Evolutionary conservation across 2,329 filamentous ascomycete species (phyloP).

Genomic region (Lojkania enalia): DNA sequence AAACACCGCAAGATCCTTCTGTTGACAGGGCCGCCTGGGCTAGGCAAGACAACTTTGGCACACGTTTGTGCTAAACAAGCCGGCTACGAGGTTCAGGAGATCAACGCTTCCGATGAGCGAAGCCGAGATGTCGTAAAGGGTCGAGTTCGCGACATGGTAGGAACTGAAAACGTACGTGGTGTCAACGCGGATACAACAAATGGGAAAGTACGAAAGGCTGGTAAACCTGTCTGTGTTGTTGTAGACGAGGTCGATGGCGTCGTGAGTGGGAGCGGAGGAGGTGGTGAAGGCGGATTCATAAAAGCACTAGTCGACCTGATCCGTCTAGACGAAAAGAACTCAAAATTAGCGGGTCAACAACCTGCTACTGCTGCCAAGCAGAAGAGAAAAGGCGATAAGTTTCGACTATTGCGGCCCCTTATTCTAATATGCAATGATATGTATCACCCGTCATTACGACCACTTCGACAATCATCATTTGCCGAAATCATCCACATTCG

Average conservation of each 20-base stretch:
- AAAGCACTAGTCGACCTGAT: conserved; percentile 93
- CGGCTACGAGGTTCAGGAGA: conserved; percentile 94
- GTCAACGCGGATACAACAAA: conserved; percentile 58
- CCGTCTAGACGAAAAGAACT: conserved; percentile 82
- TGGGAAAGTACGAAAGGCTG: conserved; percentile 68
- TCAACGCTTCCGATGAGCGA: conserved; percentile 96
- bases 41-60: conserved; percentile 94
- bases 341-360: conserved; percentile 44
- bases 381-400: conserved; percentile 81
- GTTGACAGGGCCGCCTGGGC: conserved; percentile 85
- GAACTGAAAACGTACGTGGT: conserved; percentile 88
- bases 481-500: conserved; percentile 92
- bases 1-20: conserved; percentile 85
- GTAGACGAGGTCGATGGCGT: conserved; percentile 98
- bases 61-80: conserved; percentile 95
- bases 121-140: conserved; percentile 88
- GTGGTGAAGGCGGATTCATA: conserved; percentile 87
- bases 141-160: conserved; percentile 86
- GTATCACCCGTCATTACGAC: conserved; percentile 86
- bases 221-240: conserved; percentile 86
- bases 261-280: conserved; percentile 74
- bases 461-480: conserved; percentile 78
- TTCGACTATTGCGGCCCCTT: conserved; percentile 82
- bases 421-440: conserved; percentile 97
- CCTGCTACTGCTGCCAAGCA: conserved; percentile 45